Evolutionary conservation across 2,329 filamentous ascomycete genomes (phyloP), one percentile per base, ranked within the genome.

Genomic region (Trichoderma cornu-damae): DNA sequence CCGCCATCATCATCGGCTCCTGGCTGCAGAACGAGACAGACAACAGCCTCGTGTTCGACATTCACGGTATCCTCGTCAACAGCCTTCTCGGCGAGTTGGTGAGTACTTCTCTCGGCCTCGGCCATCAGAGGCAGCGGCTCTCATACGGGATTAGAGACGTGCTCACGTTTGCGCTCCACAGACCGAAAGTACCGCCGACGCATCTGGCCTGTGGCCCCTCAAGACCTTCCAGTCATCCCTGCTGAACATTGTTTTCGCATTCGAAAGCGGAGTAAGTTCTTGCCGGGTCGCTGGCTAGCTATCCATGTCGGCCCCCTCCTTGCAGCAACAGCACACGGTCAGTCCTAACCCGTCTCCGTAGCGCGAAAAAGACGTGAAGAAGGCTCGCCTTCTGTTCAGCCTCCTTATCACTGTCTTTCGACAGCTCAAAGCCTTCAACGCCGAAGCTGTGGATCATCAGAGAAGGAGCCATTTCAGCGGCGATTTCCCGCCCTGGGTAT

Each of bases 161-260:
- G 24, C 37, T 49, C 18, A 37, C 20, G 11, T 16, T 8, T 7
- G 22, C 1, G 32, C 4, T 1, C 7, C 6, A 2, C 7, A 62
- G 60, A 57, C 54, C n/a, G 37, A 61, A 5, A 40, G 52, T 30
- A 40, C 4, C 5, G 5, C 24, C 1, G 55, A 71, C 57, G 54
- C 63, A 9, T 61, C 59, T n/a, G 61, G 61, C 3, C 60, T 60
- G 6, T 66, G 72, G 70, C 64, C 67, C 3, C 50, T 67, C 43
- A 63, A 68, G 18, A 62, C 69, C 0, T 75, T 70, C 40, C 68
- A 73, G 58, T 66, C 69, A 0, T 65, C 71, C 3, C 59, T 75
- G 3, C 54, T 76, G 2, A 72, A 73, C 26, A 69, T 75, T 1
- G 65, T 75, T 1, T 76, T 76, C 54, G 70, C 69, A 1, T 67